Conservation (phyloP, 331 rosid species). For the Malus hybrid region DNA sequence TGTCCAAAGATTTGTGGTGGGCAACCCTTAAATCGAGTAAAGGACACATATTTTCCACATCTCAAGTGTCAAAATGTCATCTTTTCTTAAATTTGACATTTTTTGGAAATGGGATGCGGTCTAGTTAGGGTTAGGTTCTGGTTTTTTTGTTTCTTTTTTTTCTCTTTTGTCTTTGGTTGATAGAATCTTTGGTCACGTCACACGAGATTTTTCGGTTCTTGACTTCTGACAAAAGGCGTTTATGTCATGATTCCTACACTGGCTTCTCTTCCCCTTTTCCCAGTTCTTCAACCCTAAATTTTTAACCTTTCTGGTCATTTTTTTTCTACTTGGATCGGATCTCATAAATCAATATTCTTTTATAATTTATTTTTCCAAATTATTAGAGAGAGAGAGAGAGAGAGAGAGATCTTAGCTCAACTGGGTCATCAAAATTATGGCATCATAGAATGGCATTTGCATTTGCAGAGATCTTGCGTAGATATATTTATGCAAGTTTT, state of each 20-base stretch:
- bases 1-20: constrained; percentile 6
- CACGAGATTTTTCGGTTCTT: constrained; percentile 66
- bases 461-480: constrained; percentile 40
- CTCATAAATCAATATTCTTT: neutral
- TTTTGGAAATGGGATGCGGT: constrained; percentile 36
- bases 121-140: constrained; percentile 60
- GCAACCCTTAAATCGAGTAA: constrained; percentile 12
- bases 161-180: constrained; percentile 19
- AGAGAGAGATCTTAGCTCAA: constrained; percentile 17
- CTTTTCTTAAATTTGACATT: constrained; percentile 12
- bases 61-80: constrained; percentile 15
- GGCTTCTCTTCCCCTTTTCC: constrained; percentile 24
- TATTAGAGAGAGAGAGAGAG: neutral
- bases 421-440: constrained; percentile 27
- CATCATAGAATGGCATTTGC: constrained; percentile 28
- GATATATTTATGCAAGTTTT: constrained; percentile 36
- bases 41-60: constrained; percentile 8
- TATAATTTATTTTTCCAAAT: constrained; percentile 23
- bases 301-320: neutral
- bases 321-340: neutral
- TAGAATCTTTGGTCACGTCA: constrained; percentile 95
- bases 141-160: neutral
- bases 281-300: constrained; percentile 40
- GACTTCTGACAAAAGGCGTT: constrained; percentile 66
- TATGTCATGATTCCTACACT: constrained; percentile 51